These are phyloP conservation scores for Haplosporangium sp. DNA, from an alignment of 371 early-diverging fungal species.

Conservation along the genomic window DNA sequence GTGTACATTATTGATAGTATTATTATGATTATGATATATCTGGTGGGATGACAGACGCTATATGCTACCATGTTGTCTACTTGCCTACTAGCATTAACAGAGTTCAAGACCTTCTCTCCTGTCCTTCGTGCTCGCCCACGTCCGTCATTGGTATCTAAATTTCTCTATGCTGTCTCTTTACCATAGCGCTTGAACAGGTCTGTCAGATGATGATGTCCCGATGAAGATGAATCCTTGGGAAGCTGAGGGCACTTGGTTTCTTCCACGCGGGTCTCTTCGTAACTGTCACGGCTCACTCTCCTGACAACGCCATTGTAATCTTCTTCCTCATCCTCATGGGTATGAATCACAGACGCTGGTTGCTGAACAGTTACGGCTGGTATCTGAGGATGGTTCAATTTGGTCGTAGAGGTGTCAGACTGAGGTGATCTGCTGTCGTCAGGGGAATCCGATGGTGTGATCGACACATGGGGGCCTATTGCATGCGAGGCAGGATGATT, in stretches of 20 bases:
- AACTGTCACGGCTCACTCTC: constrained; percentile 25
- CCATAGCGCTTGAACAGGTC: constrained; percentile 27
- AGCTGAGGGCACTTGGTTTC: too few species aligned
- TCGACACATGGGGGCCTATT: background rate
- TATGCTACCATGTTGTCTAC: too few species aligned
- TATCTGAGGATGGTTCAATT: background rate
- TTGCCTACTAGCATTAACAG: too few species aligned
- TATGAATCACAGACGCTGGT: constrained; percentile 11
- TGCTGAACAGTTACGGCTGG: constrained; percentile 4
- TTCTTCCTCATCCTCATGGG: constrained; percentile 45
- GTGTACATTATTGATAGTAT: too few species aligned
- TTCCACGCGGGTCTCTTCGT: constrained; percentile 9
- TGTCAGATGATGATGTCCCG: constrained; percentile 20
- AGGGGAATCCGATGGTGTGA: background rate
- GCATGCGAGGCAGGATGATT: constrained; percentile 24
- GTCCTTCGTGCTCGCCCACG: too few species aligned
- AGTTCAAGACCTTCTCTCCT: too few species aligned
- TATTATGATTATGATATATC: too few species aligned
- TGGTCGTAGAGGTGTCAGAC: constrained; percentile 1
- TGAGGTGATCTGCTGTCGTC: background rate
- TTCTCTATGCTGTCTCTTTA: background rate
- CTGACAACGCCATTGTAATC: constrained; percentile 38
- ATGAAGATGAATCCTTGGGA: background rate
- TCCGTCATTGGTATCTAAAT: background rate
- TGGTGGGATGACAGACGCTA: too few species aligned